A percentile compares a stretch with the other conserved stretches of the same genome.
phyloP scores from a whole-genome alignment of 2,329 filamentous ascomycete species.

The Laburnicola sp. region DNA sequence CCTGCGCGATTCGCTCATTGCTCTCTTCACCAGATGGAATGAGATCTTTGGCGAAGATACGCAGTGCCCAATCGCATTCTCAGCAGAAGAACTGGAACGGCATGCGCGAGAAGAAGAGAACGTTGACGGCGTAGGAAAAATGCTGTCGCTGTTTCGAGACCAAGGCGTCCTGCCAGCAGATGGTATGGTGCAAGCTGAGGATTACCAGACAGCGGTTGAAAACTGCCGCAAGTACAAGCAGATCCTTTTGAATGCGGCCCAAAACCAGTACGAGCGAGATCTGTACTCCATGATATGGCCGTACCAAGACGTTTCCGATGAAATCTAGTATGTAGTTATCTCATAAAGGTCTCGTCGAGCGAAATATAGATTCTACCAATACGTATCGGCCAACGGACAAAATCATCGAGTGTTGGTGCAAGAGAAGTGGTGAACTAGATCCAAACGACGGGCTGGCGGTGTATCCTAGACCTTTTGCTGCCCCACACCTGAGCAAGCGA shows the following conservation, averaged over 20 bases:
- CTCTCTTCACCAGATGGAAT: slow-evolving; percentile 13
- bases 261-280: slow-evolving; percentile 15
- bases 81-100: slow-evolving; percentile 14
- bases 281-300: slow-evolving; percentile 16
- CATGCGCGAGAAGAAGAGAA: slow-evolving; percentile 31
- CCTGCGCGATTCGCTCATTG: slow-evolving; percentile 35
- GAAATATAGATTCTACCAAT: too few relatives aligned
- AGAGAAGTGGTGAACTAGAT: too few relatives aligned
- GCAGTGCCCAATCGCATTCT: slow-evolving; percentile 14
- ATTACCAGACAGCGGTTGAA: slow-evolving; percentile 28
- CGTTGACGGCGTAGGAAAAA: slow-evolving; percentile 33
- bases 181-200: slow-evolving; percentile 39
- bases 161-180: slow-evolving; percentile 33
- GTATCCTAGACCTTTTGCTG: too few relatives aligned
- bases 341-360: too few relatives aligned
- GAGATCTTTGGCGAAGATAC: slow-evolving; percentile 13
- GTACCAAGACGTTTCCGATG: slow-evolving; percentile 12
- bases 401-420: too few relatives aligned
- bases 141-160: slow-evolving; percentile 34
- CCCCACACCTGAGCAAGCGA: too few relatives aligned
- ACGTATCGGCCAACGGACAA: too few relatives aligned
- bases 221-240: slow-evolving; percentile 16
- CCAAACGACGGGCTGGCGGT: too few relatives aligned
- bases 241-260: slow-evolving; percentile 13
- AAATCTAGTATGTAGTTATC: too few relatives aligned